Conservation (phyloP, 2,329 filamentous ascomycete genomes). For the Curvularia hawaiiensis region DNA sequence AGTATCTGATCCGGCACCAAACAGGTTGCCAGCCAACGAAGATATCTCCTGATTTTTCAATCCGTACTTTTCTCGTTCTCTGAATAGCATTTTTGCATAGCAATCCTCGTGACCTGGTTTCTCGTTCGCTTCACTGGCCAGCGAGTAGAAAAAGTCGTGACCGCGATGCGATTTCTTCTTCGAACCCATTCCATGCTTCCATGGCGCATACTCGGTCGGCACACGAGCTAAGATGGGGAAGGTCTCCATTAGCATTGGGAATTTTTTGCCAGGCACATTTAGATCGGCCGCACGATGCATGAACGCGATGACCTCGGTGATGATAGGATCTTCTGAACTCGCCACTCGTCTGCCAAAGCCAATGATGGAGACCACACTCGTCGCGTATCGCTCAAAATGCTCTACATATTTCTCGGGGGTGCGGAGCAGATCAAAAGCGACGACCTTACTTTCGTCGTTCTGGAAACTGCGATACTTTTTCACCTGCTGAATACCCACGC, state of each 20-base stretch:
- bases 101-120: constrained; percentile 40
- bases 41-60: constrained; percentile 40
- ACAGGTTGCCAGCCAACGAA: constrained; percentile 38
- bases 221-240: constrained; percentile 61
- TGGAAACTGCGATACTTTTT: constrained; percentile 62
- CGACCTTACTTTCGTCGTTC: constrained; percentile 62
- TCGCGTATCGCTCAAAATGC: constrained; percentile 61
- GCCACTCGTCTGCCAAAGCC: constrained; percentile 61
- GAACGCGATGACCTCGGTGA: constrained; percentile 63
- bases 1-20: constrained; percentile 44
- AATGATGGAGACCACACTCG: constrained; percentile 61
- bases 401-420: constrained; percentile 56
- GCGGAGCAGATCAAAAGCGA: constrained; percentile 55
- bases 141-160: constrained; percentile 44
- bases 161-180: constrained; percentile 34
- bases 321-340: constrained; percentile 59
- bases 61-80: constrained; percentile 37
- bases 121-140: constrained; percentile 39
- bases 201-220: constrained; percentile 54
- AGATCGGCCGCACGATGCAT: constrained; percentile 64
- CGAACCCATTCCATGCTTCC: constrained; percentile 43
- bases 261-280: constrained; percentile 56
- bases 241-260: constrained; percentile 64
- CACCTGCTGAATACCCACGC: constrained; percentile 57
- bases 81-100: constrained; percentile 51